These are phyloP conservation scores for Nannochloris sp. DNA, from an alignment of 139 green algal genomes.

Conservation along the genomic window DNA sequence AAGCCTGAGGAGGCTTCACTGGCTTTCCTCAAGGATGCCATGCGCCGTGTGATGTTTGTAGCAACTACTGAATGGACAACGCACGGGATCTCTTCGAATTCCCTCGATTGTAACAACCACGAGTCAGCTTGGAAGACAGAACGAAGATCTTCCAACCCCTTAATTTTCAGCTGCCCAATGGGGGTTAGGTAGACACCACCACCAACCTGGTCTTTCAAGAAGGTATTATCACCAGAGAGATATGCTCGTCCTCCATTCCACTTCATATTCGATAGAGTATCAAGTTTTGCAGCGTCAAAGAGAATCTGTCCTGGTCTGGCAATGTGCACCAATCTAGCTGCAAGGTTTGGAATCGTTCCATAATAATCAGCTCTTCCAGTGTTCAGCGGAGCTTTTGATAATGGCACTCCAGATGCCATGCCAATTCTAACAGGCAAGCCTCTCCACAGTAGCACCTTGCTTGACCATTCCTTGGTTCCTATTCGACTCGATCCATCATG, in stretches of 20 bases:
- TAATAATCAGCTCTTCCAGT: slow-evolving; percentile 78
- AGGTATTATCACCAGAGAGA: not conserved
- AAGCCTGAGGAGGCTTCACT: slow-evolving; percentile 8
- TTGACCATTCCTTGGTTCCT: not conserved
- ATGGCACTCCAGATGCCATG: slow-evolving; percentile 51
- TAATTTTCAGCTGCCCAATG: slow-evolving; percentile 41
- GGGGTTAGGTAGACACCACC: slow-evolving; percentile 22
- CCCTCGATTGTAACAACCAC: slow-evolving; percentile 6
- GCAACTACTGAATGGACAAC: not conserved
- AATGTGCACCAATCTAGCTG: slow-evolving; percentile 53
- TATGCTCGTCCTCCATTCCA: not conserved
- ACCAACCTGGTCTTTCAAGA: not conserved
- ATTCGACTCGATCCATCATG: not conserved
- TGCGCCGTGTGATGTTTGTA: not conserved
- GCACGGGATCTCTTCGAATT: slow-evolving; percentile 8
- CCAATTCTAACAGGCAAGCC: slow-evolving; percentile 68
- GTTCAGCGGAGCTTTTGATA: slow-evolving; percentile 58
- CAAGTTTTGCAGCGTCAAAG: slow-evolving; percentile 28
- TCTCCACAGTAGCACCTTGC: slow-evolving; percentile 42
- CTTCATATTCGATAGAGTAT: not conserved
- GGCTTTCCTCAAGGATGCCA: slow-evolving; percentile 5
- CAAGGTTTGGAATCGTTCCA: slow-evolving; percentile 64
- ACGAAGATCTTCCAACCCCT: slow-evolving; percentile 41
- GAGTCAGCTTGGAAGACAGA: slow-evolving; percentile 33
- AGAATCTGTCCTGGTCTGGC: slow-evolving; percentile 64